Evolutionary conservation across 2,329 filamentous ascomycete genomes (phyloP).

Genomic region (Cladobotryum protrusum): DNA sequence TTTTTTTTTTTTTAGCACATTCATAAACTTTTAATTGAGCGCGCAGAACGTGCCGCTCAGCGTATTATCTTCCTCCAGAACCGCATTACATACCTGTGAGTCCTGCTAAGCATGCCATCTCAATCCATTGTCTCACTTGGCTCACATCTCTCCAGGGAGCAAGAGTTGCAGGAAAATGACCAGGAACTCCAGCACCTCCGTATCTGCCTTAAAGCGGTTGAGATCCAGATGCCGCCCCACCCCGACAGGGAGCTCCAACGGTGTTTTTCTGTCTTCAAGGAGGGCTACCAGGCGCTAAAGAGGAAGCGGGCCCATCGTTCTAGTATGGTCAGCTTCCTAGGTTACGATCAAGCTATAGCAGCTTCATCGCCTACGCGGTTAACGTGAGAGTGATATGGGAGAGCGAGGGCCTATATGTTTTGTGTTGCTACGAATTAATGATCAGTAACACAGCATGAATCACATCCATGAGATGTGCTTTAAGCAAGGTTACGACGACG

Average conservation of each 20-base stretch:
- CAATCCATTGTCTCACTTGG: not conserved
- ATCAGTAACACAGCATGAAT: too few relatives aligned
- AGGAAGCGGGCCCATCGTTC: slow-evolving; percentile 34
- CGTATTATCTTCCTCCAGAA: slow-evolving; percentile 55
- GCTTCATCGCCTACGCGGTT: slow-evolving; percentile 19
- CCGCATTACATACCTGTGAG: slow-evolving; percentile 52
- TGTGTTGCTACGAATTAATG: too few relatives aligned
- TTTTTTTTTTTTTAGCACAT: slow-evolving; percentile 42
- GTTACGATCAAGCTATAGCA: slow-evolving; percentile 21
- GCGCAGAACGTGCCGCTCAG: slow-evolving; percentile 51
- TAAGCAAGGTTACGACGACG: too few relatives aligned
- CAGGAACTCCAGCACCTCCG: slow-evolving; percentile 56
- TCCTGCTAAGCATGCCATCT: slow-evolving; percentile 13
- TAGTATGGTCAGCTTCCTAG: slow-evolving; percentile 23
- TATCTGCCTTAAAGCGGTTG: slow-evolving; percentile 56
- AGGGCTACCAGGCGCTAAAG: slow-evolving; percentile 49
- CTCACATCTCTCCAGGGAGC: slow-evolving; percentile 36
- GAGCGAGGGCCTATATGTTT: not conserved
- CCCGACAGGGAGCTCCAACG: slow-evolving; percentile 51
- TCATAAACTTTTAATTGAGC: slow-evolving; percentile 52
- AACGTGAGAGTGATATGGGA: too few relatives aligned
- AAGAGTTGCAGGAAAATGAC: slow-evolving; percentile 50
- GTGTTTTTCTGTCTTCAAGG: slow-evolving; percentile 56
- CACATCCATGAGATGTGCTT: too few relatives aligned
- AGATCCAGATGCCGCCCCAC: slow-evolving; percentile 49